Evolutionary conservation across 345 rosid genomes (phyloP), one percentile per base, ranked within the genome.

Genomic region (Luvunga scandens): DNA sequence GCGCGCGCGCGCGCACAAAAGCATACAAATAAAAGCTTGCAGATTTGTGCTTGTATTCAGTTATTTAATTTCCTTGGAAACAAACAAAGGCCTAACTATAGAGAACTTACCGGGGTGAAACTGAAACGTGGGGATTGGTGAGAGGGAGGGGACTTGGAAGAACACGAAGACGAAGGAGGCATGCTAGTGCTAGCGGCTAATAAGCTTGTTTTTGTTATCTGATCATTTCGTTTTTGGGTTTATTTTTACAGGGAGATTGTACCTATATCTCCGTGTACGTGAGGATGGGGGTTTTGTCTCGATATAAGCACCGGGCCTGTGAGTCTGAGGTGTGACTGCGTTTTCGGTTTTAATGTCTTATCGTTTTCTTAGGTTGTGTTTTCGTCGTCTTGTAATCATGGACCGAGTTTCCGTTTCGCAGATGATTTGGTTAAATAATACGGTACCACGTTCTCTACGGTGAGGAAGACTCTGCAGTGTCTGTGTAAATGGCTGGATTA

Each of bases 91-190:
- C 1, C 14, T 70, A 13, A 45, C 18, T 3, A 7, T 55, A 7
- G 13, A 21, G 31, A 24, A 87, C 97, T 91, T 85, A 95, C 99
- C 39, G 99, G 94, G 72, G 92, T 88, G 85, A 95, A 91, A 30
- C 77, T 86, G 85, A 95, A 91, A 30, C 77, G 80, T 65, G 88
- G 88, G 39, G 91, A 80, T 25, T 82, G 98, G 80, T 79, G 90
- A 72, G 82, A 80, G 66, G 79, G 80, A 59, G 90, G 91, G 18
- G 89, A 84, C 75, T 87, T 87, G 72, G 94, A 85, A 55, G 88
- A 84, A 61, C 88, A 81, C 81, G 98, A 83, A 42, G 92, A 86
- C 30, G 90, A 70, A 65, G 95, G 87, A 83, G 91, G 91, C 97
- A 89, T 94, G 72, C 27, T 72, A 45, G 18, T 5, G 55, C 71